Percentiles rank a stretch among this genome's conserved stretches.
These are phyloP conservation scores for Cutaneotrichosporon cyanovorans DNA, from an alignment of 1,284 basidiomycete species.

Conservation along the genomic window DNA sequence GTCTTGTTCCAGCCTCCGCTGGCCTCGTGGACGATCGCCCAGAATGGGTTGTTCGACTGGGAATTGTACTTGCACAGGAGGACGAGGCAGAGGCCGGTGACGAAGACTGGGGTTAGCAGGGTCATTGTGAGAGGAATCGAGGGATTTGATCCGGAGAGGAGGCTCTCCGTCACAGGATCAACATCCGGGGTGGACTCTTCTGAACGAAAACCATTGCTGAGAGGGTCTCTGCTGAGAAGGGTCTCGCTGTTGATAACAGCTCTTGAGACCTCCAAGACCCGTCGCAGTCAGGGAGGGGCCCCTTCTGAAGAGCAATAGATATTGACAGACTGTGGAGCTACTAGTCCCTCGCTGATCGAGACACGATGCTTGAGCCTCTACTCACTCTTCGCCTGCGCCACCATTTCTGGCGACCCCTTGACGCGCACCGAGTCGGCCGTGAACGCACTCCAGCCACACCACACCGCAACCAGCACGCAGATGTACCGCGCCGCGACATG, in stretches of 20 bases:
- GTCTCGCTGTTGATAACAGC: too few relatives aligned
- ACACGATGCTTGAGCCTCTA: constrained; percentile 14
- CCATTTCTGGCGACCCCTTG: constrained; percentile 47
- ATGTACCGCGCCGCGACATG: constrained; percentile 55
- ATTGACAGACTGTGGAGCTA: too few relatives aligned
- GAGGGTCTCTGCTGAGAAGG: too few relatives aligned
- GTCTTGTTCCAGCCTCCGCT: constrained; percentile 67
- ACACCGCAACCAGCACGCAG: constrained; percentile 54
- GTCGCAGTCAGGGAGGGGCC: too few relatives aligned
- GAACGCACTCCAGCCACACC: constrained; percentile 52
- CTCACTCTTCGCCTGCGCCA: constrained; percentile 54
- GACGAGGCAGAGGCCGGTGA: constrained; percentile 60
- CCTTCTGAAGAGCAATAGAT: too few relatives aligned
- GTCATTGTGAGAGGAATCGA: background rate
- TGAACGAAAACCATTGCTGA: too few relatives aligned
- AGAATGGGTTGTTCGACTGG: constrained; percentile 76
- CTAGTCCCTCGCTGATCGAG: too few relatives aligned
- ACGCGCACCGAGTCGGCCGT: constrained; percentile 55
- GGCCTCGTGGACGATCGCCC: constrained; percentile 64
- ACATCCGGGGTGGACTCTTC: too few relatives aligned
- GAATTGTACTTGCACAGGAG: constrained; percentile 71
- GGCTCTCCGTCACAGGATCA: too few relatives aligned
- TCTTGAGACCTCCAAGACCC: too few relatives aligned
- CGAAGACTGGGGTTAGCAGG: constrained; percentile 50
- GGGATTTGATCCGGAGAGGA: background rate